Conservation (phyloP, 306 rosid genomes). For the Ammopiptanthus mongolicus region DNA sequence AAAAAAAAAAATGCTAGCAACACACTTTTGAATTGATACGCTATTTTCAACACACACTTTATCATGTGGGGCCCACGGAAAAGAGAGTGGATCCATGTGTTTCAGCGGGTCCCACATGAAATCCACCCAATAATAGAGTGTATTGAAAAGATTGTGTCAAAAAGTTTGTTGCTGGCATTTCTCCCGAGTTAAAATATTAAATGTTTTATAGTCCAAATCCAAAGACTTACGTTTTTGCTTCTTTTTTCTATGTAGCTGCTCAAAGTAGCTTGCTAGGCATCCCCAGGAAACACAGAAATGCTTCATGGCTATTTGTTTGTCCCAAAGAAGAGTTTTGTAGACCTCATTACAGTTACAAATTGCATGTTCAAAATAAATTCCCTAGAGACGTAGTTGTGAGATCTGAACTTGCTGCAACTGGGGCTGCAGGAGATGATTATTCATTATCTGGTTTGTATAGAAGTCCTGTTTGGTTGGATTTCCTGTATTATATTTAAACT, state of each 20-base stretch:
- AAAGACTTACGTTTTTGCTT: neutral
- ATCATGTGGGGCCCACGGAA: too few relatives aligned
- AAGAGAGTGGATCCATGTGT: too few relatives aligned
- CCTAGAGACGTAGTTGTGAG: slow-evolving; percentile 43
- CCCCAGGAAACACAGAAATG: slow-evolving; percentile 25
- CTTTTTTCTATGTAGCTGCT: slow-evolving; percentile 40
- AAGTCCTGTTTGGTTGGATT: slow-evolving; percentile 2
- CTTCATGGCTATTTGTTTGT: slow-evolving; percentile 20
- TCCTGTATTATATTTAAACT: neutral
- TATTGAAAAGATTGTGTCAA: too few relatives aligned
- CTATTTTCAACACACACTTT: too few relatives aligned
- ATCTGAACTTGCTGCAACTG: slow-evolving; percentile 53
- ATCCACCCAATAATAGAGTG: too few relatives aligned
- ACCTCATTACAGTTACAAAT: slow-evolving; percentile 14
- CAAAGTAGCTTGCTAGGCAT: slow-evolving; percentile 25
- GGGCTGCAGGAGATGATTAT: slow-evolving; percentile 40
- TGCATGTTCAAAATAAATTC: slow-evolving; percentile 22
- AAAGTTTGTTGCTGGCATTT: too few relatives aligned
- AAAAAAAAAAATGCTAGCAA: too few relatives aligned
- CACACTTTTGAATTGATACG: too few relatives aligned
- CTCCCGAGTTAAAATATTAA: too few relatives aligned
- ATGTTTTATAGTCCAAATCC: neutral
- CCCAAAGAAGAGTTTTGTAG: slow-evolving; percentile 24
- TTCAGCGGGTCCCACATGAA: too few relatives aligned
- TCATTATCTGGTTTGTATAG: slow-evolving; percentile 52